These are phyloP conservation scores for Graphilbum sp. DNA, from an alignment of 2,329 filamentous ascomycete genomes.

Conservation along the genomic window DNA sequence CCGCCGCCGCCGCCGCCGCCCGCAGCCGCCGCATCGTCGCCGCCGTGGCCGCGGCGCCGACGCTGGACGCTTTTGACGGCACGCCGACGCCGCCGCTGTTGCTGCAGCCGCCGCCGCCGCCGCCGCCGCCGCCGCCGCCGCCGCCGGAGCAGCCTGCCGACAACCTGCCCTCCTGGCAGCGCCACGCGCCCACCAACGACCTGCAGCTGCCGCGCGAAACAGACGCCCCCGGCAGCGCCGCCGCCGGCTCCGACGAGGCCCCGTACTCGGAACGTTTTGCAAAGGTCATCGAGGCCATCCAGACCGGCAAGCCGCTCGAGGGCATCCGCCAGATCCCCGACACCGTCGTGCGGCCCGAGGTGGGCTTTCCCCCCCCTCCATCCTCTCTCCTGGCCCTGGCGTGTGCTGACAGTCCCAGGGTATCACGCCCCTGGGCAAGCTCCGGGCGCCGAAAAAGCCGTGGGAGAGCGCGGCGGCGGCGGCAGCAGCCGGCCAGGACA, in stretches of 20 bases:
- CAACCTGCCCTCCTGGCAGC: conserved; percentile 24
- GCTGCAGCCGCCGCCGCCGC: no score
- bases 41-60: conserved; percentile 1
- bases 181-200: conserved; percentile 29
- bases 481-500: no score
- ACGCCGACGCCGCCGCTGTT: conserved; percentile 5
- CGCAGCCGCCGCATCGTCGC: conserved; percentile 6
- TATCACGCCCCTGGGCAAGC: conserved; percentile 30
- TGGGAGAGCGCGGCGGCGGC: conserved; percentile 44
- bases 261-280: conserved; percentile 75
- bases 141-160: background rate
- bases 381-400: background rate
- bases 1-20: background rate
- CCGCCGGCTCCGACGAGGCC: conserved; percentile 18
- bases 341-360: conserved; percentile 56
- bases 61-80: conserved; percentile 7
- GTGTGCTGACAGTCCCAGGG: conserved; percentile 15
- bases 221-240: conserved; percentile 2
- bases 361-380: conserved; percentile 19
- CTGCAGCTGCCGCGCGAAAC: conserved; percentile 26
- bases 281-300: conserved; percentile 72
- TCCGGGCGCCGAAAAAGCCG: conserved; percentile 41
- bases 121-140: no score
- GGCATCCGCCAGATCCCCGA: conserved; percentile 79
- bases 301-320: conserved; percentile 65